A percentile compares a stretch with the other conserved stretches of the same genome.
Evolutionary conservation across 768 basidiomycete species (phyloP).

Genomic region (Butyriboletus loyo): DNA sequence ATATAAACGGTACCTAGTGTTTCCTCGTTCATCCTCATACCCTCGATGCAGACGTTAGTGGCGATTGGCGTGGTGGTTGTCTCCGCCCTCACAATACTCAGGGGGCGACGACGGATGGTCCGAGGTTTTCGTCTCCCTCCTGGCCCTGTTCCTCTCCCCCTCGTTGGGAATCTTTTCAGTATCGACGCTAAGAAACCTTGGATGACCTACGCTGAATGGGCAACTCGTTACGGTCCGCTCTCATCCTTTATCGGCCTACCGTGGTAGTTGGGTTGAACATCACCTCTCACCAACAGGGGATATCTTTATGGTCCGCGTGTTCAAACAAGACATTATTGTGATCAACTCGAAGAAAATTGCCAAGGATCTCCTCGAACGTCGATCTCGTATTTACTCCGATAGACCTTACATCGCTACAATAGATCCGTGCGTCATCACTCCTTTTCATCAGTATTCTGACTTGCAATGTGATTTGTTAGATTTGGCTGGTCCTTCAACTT

Average conservation of each 20-base stretch:
- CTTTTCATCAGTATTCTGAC: neutral
- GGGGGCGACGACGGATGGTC: neutral
- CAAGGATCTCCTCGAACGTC: conserved; percentile 27
- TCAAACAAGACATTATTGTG: conserved; percentile 23
- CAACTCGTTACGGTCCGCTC: conserved; percentile 13
- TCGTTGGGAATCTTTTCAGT: conserved; percentile 16
- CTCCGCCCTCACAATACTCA: neutral
- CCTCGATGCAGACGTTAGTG: neutral
- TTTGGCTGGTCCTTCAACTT: conserved; percentile 22
- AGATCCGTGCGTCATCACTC: conserved; percentile 9
- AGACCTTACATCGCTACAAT: conserved; percentile 14
- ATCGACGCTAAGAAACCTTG: conserved; percentile 18
- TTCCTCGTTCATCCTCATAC: neutral
- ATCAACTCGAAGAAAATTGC: conserved; percentile 27
- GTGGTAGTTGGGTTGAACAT: neutral
- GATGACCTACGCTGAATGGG: conserved; percentile 21
- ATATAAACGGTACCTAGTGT: neutral
- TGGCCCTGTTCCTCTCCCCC: conserved; percentile 15
- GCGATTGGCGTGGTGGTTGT: neutral
- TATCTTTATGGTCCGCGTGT: conserved; percentile 19
- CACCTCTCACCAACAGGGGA: conserved; percentile 9
- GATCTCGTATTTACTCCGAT: conserved; percentile 29
- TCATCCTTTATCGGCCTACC: neutral
- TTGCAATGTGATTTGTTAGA: neutral
- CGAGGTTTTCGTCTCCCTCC: conserved; percentile 11